Base-by-base conservation (phyloP, 2,329 filamentous ascomycete species). In the Nothophaeocryptopus gaeumannii region DNA sequence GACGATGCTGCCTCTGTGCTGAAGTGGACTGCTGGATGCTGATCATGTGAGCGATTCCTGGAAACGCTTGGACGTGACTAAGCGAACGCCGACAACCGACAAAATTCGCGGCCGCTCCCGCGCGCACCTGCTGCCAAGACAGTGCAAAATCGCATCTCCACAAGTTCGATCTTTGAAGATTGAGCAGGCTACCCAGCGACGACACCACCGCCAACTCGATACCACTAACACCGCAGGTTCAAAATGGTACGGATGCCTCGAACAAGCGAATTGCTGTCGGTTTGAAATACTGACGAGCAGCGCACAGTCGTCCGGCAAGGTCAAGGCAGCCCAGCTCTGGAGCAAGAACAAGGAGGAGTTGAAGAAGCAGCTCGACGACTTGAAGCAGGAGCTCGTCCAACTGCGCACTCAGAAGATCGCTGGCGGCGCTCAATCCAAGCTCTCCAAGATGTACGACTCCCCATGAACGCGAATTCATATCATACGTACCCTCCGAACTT, bases 321-420 rank as follows among this genome's bases (percentile, higher is more conserved):
- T 99, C 79, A 97, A 96, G 88, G 85, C 92, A 76, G 84, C 83
- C 79, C 83, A 88, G 80, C 89, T 99, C 78, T 97, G 93, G 93
- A 85, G 84, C 81, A 99, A 99, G 89, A 91, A 83, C 86, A 97
- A 97, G 86, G 89, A 96, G 73, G 95, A 99, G 71, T 83, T 99
- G 77, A 83, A 84, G 74, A 95, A 93, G 84, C 90, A 95, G 78
- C 85, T 96, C 72, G 85, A 84, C 69, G 90, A 96, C 78, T 82
- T 96, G 74, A 96, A 96, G 88, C 84, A 86, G 62, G 95, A 99
- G 82, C 85, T 99, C 67, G 88, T 89, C 72, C 86, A 92, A 80
- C 84, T 99, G 72, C 88, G 93, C 75, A 95, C 95, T 74, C 92
- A 96, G 82, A 97, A 99, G 87, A 91, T 99, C 74, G 82, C 90